phyloP scores from a whole-genome alignment of 2,329 filamentous ascomycete genomes.

The Fusarium camptoceras region DNA sequence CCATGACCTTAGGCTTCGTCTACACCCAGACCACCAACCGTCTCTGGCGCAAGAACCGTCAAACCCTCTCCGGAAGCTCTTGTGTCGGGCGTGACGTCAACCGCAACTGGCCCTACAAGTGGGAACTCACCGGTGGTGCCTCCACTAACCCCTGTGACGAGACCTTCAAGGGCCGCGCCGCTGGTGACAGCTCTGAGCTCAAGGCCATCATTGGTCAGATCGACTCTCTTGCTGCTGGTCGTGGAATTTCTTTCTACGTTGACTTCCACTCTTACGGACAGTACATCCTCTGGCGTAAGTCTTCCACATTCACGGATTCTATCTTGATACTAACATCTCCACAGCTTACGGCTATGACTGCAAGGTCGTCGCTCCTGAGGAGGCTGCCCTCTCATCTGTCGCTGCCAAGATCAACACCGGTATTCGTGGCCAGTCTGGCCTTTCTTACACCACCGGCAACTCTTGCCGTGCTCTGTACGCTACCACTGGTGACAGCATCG shows the following conservation, averaged over 20 bases:
- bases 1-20: slow-evolving; percentile 36
- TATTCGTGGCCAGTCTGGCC: slow-evolving; percentile 18
- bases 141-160: slow-evolving; percentile 64
- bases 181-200: slow-evolving; percentile 64
- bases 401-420: slow-evolving; percentile 25
- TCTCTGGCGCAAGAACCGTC: slow-evolving; percentile 72
- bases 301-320: slow-evolving; percentile 56
- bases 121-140: slow-evolving; percentile 62
- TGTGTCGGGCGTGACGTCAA: slow-evolving; percentile 68
- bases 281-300: slow-evolving; percentile 68
- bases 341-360: slow-evolving; percentile 54
- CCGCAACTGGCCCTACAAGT: slow-evolving; percentile 69
- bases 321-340: slow-evolving; percentile 58
- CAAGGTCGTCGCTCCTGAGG: slow-evolving; percentile 25
- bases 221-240: slow-evolving; percentile 45
- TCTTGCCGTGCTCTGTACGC: slow-evolving; percentile 72
- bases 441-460: slow-evolving; percentile 54
- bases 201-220: slow-evolving; percentile 55
- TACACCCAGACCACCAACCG: slow-evolving; percentile 68
- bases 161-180: slow-evolving; percentile 58
- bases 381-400: slow-evolving; percentile 20
- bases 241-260: slow-evolving; percentile 69
- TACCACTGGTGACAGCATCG: slow-evolving; percentile 60
- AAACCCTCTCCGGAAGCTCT: slow-evolving; percentile 52
- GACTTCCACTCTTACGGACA: slow-evolving; percentile 75